Percentiles rank a stretch among this genome's conserved stretches.
These are phyloP conservation scores for Ophiorrhiza pumila DNA, from an alignment of 257 asterid genomes.

Conservation along the genomic window DNA sequence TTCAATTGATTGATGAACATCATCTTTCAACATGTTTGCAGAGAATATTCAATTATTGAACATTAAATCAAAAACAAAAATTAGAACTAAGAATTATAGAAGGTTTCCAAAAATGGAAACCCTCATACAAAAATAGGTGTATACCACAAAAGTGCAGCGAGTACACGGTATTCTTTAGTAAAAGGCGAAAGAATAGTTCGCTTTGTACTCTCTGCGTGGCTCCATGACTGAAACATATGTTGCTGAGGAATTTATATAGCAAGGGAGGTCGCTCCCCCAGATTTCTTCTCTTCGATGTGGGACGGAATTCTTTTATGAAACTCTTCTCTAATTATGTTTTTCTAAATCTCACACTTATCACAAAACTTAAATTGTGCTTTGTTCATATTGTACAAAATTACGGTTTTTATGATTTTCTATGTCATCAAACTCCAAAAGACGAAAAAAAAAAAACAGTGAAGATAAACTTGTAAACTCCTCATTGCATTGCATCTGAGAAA, in stretches of 20 bases:
- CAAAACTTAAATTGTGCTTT: too few relatives aligned
- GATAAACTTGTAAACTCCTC: too few relatives aligned
- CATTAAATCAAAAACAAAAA: too few relatives aligned
- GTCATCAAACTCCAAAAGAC: too few relatives aligned
- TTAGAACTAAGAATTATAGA: neutral
- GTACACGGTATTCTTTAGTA: neutral
- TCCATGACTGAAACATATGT: neutral
- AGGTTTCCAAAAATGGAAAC: neutral
- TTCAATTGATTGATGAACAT: too few relatives aligned
- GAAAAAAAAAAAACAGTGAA: too few relatives aligned
- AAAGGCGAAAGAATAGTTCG: neutral
- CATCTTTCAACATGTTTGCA: too few relatives aligned
- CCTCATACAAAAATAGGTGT: neutral
- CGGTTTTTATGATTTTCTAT: too few relatives aligned
- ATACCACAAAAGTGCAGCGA: neutral
- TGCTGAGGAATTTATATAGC: neutral
- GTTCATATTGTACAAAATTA: too few relatives aligned
- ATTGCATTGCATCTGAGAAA: neutral
- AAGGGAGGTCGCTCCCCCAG: neutral
- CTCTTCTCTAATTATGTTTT: too few relatives aligned
- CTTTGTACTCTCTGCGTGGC: neutral
- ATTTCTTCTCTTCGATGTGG: neutral
- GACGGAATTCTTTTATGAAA: neutral
- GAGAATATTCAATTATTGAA: too few relatives aligned
- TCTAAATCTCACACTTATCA: too few relatives aligned